These are phyloP conservation scores for Podila epigama DNA, from an alignment of 192 early-diverging fungal genomes.

Conservation along the genomic window DNA sequence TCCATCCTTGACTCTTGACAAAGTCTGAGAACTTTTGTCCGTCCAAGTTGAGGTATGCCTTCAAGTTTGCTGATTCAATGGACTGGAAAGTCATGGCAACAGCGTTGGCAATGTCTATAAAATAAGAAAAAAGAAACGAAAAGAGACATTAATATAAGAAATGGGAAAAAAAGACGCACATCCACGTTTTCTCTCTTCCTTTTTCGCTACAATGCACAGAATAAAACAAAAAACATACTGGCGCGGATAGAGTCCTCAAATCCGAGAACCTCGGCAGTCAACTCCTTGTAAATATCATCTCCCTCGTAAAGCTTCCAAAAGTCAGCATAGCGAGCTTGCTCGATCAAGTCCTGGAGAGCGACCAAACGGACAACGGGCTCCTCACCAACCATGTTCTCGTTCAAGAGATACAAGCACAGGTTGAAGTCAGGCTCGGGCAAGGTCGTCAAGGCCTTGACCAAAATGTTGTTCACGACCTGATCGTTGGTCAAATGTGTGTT, in stretches of 20 bases:
- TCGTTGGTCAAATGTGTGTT: constrained; percentile 80
- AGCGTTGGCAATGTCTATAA: constrained; percentile 72
- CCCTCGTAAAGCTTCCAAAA: constrained; percentile 74
- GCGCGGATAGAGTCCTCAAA: constrained; percentile 79
- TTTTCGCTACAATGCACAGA: neutral
- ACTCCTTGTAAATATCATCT: constrained; percentile 63
- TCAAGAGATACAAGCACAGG: constrained; percentile 87
- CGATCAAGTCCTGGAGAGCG: constrained; percentile 78
- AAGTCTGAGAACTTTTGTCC: constrained; percentile 69
- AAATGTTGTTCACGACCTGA: constrained; percentile 74
- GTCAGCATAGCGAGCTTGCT: constrained; percentile 74
- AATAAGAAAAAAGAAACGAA: neutral
- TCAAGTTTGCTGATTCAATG: constrained; percentile 66
- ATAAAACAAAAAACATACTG: constrained; percentile 27
- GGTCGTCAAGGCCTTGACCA: constrained; percentile 84
- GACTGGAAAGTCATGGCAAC: constrained; percentile 85
- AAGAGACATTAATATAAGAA: neutral
- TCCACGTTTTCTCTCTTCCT: neutral
- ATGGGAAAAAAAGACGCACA: neutral
- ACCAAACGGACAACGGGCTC: constrained; percentile 66
- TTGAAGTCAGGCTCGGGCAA: constrained; percentile 90
- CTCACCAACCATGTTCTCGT: constrained; percentile 70
- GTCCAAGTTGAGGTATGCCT: constrained; percentile 72
- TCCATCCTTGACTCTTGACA: constrained; percentile 71
- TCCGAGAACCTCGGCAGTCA: constrained; percentile 67